Conservation (phyloP, 306 rosid genomes). For the Casuarina equisetifolia region DNA sequence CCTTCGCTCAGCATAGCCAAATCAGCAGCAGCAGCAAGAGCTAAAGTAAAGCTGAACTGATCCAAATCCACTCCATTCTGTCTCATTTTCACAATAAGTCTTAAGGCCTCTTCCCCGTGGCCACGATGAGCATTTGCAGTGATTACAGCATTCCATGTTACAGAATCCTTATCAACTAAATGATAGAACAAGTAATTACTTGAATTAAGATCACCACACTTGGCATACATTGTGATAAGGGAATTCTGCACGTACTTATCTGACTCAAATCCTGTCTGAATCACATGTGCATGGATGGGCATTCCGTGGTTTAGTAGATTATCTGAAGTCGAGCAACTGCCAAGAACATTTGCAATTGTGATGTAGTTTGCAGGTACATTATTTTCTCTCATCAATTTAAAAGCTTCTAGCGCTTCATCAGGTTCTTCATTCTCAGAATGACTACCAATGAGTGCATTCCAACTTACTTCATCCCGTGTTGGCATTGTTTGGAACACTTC, state of each 20-base stretch:
- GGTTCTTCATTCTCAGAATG: slow-evolving; percentile 66
- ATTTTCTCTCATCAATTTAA: slow-evolving; percentile 62
- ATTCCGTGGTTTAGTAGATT: slow-evolving; percentile 58
- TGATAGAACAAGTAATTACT: slow-evolving; percentile 58
- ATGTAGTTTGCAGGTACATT: slow-evolving; percentile 62
- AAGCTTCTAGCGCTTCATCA: slow-evolving; percentile 59
- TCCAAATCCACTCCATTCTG: slow-evolving; percentile 55
- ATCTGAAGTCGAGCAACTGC: slow-evolving; percentile 53
- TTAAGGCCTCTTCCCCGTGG: slow-evolving; percentile 75
- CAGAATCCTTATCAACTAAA: slow-evolving; percentile 53
- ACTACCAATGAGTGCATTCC: slow-evolving; percentile 86
- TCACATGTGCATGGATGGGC: slow-evolving; percentile 64
- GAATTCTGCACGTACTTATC: slow-evolving; percentile 76
- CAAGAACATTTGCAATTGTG: slow-evolving; percentile 62
- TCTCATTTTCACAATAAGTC: slow-evolving; percentile 61
- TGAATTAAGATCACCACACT: slow-evolving; percentile 69
- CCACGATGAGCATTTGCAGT: slow-evolving; percentile 78
- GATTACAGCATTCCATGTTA: slow-evolving; percentile 81
- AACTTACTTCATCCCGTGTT: slow-evolving; percentile 69
- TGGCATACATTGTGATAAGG: slow-evolving; percentile 82
- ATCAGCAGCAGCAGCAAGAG: slow-evolving; percentile 71
- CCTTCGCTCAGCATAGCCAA: slow-evolving; percentile 88
- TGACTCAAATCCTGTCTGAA: slow-evolving; percentile 64
- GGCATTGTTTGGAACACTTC: slow-evolving; percentile 52
- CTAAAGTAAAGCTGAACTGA: slow-evolving; percentile 77